Evolutionary conservation across 129 eudicot genomes (phyloP), one percentile per base, ranked within the genome.

Genomic region (Lactuca saligna): DNA sequence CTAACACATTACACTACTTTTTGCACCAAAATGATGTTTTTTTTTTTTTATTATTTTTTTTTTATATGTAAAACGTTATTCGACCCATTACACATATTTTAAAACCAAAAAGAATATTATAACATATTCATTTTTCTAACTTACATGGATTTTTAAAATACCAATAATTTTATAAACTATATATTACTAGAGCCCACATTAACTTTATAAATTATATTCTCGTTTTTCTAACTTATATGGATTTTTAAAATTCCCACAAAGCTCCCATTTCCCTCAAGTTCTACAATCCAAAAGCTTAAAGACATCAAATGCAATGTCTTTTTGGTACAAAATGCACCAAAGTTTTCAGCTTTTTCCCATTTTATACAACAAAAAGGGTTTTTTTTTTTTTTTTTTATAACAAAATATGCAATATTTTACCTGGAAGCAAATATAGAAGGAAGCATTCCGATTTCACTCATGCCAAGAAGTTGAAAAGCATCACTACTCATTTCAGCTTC

Each of bases 401-500:
- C 51, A 12, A 46, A 46, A 11, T 10, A 46, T 12, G 51, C 15
- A 46, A 46, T 1, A 46, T 11, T 46, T 11, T 68, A 91, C 96
- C 97, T 86, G 20, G 79, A 66, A 86, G 88, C 94, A 69, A 91
- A 91, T 35, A 88, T 51, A 34, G 88, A 65, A 57, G 97, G 96
- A 10, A 91, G 82, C 96, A 91, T 88, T 61, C 97, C 97, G 34
- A 88, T 82, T 72, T 91, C 94, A 70, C 96, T 84, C 97, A 91
- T 91, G 12, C 97, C 97, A 64, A 91, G 87, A 57, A 91, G 96
- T 69, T 91, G 97, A 67, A 82, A 91, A 37, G 93, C 81, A 82
- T 88, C 96, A 51, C 91, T 82, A 72, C 97, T 91, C 97, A 91
- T 91, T 71, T 91, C 97, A 53, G 94, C 97, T 66, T 88, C 94